Conservation (phyloP, 2,329 filamentous ascomycete species). For the Xylariaceae sp. region DNA sequence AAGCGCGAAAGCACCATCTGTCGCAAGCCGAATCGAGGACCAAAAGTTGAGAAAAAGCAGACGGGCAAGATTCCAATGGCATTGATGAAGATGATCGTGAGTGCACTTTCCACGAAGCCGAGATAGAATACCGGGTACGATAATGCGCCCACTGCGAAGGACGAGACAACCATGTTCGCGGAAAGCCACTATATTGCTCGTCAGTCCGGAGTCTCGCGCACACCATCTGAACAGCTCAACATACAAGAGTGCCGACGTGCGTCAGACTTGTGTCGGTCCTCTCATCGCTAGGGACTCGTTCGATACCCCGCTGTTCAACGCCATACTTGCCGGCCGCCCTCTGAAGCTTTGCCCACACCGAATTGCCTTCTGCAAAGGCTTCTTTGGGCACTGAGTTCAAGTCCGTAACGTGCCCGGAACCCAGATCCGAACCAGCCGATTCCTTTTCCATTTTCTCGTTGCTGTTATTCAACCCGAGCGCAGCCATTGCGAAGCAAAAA, state of each 20-base stretch:
- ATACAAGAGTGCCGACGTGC: slow-evolving; percentile 71
- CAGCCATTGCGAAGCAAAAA: slow-evolving; percentile 14
- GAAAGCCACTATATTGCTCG: slow-evolving; percentile 61
- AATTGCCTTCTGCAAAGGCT: slow-evolving; percentile 14
- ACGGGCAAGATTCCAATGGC: slow-evolving; percentile 69
- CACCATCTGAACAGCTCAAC: slow-evolving; percentile 18
- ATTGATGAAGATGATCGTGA: slow-evolving; percentile 74
- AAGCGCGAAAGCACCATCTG: slow-evolving; percentile 80
- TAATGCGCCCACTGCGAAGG: slow-evolving; percentile 72
- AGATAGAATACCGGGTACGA: slow-evolving; percentile 66
- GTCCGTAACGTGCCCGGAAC: slow-evolving; percentile 20
- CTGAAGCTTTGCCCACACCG: slow-evolving; percentile 44
- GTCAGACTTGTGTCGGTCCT: slow-evolving; percentile 62
- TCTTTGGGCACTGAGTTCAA: slow-evolving; percentile 14
- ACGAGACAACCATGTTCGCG: slow-evolving; percentile 74
- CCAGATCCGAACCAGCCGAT: slow-evolving; percentile 16
- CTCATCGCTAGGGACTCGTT: slow-evolving; percentile 70
- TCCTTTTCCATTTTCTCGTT: slow-evolving; percentile 17
- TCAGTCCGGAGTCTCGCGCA: not conserved
- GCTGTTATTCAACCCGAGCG: slow-evolving; percentile 10
- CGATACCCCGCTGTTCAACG: slow-evolving; percentile 73
- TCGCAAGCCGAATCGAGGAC: slow-evolving; percentile 69
- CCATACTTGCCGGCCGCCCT: slow-evolving; percentile 62
- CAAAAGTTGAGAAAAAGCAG: slow-evolving; percentile 75
- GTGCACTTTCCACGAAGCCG: slow-evolving; percentile 69